A percentile compares a stretch with the other conserved stretches of the same genome.
Conservation (phyloP, 306 rosid genomes). For the Pyrus pyrifolia region DNA sequence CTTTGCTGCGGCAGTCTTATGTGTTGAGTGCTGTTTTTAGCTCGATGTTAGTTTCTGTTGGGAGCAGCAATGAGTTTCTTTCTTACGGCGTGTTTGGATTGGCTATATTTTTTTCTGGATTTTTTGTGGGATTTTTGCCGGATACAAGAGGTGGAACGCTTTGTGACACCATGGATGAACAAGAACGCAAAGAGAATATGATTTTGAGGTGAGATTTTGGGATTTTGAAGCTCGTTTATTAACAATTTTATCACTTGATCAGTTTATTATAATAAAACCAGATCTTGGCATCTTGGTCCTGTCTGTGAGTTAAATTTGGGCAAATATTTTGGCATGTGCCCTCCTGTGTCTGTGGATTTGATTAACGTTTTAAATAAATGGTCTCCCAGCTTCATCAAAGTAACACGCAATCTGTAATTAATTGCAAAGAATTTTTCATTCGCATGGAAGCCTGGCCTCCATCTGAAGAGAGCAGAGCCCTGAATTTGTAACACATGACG, state of each 20-base stretch:
- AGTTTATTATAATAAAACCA: not conserved
- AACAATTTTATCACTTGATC: not conserved
- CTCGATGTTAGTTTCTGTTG: slow-evolving; percentile 9
- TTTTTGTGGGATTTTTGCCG: slow-evolving; percentile 9
- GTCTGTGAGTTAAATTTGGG: not conserved
- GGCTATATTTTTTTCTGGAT: slow-evolving; percentile 7
- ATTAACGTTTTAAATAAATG: not conserved
- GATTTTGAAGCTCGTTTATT: not conserved
- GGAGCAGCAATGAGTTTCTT: slow-evolving; percentile 12
- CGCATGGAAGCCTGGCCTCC: too few relatives aligned
- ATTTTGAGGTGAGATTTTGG: not conserved
- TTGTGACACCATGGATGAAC: slow-evolving; percentile 12
- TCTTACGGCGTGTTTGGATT: slow-evolving; percentile 13
- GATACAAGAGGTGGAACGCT: slow-evolving; percentile 3
- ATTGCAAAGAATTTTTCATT: not conserved
- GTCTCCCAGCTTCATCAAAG: not conserved
- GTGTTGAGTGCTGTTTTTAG: slow-evolving; percentile 9
- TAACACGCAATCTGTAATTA: not conserved
- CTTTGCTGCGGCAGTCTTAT: slow-evolving; percentile 30
- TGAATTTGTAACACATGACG: not conserved
- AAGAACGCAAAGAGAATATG: slow-evolving; percentile 8
- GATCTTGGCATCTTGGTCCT: not conserved
- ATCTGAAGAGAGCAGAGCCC: not conserved
- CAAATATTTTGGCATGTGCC: not conserved
- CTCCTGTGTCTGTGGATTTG: not conserved